Evolutionary conservation across 441 rosid genomes (phyloP).

Genomic region (Gossypium davidsonii): DNA sequence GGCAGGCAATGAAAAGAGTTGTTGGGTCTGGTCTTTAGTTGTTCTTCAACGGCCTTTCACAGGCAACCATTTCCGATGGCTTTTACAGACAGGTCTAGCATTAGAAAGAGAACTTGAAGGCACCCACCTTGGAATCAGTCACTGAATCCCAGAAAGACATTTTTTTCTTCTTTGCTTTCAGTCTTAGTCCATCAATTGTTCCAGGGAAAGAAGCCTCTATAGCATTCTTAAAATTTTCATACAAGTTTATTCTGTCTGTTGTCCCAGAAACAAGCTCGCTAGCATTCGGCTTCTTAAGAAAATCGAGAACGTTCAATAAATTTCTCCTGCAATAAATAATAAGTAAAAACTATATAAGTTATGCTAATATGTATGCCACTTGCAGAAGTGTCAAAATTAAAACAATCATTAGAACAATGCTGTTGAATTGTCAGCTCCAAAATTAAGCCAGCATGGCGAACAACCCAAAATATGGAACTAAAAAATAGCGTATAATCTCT

Average conservation of each 20-base stretch:
- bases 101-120: constrained; percentile 81
- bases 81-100: background rate
- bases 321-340: constrained; percentile 57
- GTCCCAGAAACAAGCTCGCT: constrained; percentile 81
- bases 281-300: constrained; percentile 84
- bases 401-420: background rate
- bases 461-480: background rate
- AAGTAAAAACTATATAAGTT: background rate
- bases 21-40: background rate
- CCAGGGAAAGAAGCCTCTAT: constrained; percentile 57
- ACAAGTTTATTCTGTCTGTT: constrained; percentile 63
- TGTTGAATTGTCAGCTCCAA: background rate
- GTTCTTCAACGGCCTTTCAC: background rate
- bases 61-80: background rate
- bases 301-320: constrained; percentile 68
- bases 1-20: background rate
- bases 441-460: background rate
- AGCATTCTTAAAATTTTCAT: constrained; percentile 67
- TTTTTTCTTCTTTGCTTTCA: constrained; percentile 49
- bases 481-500: background rate
- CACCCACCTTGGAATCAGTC: constrained; percentile 60
- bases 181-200: constrained; percentile 43
- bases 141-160: constrained; percentile 86
- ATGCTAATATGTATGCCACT: background rate
- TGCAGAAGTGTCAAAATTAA: background rate